A percentile compares a stretch with the other conserved stretches of the same genome.
These are phyloP conservation scores for Suillus variegatus DNA, from an alignment of 768 basidiomycete species.

Conservation along the genomic window DNA sequence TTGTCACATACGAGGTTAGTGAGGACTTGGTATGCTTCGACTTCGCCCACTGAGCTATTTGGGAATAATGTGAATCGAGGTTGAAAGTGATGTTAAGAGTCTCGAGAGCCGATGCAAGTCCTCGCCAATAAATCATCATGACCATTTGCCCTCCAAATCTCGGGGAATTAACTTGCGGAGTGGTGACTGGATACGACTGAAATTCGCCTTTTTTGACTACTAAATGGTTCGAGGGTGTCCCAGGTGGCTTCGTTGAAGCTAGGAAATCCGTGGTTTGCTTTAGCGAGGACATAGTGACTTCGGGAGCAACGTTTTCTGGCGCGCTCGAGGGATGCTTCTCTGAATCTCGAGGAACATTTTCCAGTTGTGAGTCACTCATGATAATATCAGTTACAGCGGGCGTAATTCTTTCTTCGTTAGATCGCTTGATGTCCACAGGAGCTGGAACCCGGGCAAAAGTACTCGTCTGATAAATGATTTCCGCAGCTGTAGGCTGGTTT, in stretches of 20 bases:
- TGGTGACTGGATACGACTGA: not conserved
- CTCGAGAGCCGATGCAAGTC: conserved; percentile 13
- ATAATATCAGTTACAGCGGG: too few relatives aligned
- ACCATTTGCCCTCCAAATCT: conserved; percentile 21
- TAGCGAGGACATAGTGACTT: not conserved
- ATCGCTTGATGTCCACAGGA: not conserved
- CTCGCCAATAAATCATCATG: conserved; percentile 19
- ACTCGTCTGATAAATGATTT: not conserved
- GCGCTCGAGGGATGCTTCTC: not conserved
- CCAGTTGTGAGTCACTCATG: not conserved
- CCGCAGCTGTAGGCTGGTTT: not conserved
- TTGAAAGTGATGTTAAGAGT: conserved; percentile 25
- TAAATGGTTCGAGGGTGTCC: not conserved
- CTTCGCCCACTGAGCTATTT: conserved; percentile 39
- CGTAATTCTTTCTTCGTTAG: not conserved
- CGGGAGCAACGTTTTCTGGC: not conserved
- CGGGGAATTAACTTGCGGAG: not conserved
- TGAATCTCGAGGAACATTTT: not conserved
- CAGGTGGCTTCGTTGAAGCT: not conserved
- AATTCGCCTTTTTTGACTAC: not conserved
- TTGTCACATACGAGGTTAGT: conserved; percentile 37
- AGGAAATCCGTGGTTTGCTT: not conserved
- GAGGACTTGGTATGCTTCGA: conserved; percentile 26
- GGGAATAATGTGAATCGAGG: conserved; percentile 28
- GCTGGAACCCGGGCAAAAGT: not conserved